Percentiles rank a stretch among this genome's conserved stretches.
phyloP scores from a whole-genome alignment of 2,329 filamentous ascomycete species.

The Sarocladium kiliense region DNA sequence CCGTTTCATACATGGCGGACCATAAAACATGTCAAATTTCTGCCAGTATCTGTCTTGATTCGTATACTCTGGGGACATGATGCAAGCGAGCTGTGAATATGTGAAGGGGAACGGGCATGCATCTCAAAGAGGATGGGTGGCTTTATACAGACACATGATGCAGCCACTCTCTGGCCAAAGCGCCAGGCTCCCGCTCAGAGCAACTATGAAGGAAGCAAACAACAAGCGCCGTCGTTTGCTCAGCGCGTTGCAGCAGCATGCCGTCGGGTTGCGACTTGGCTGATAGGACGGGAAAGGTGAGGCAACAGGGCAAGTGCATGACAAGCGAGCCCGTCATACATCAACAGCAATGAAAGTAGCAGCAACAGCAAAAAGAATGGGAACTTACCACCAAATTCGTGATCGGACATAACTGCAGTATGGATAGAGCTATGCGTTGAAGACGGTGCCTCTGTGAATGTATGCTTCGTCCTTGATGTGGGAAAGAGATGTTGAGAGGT shows the following conservation, averaged over 20 bases:
- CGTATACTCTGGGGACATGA: neutral
- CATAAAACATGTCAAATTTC: slow-evolving; percentile 16
- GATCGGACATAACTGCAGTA: slow-evolving; percentile 52
- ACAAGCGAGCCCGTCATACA: too few species aligned
- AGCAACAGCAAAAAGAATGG: neutral
- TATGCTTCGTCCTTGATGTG: too few species aligned
- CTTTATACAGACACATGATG: neutral
- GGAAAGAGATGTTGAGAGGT: too few species aligned
- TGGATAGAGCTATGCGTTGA: neutral
- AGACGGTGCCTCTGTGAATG: too few species aligned
- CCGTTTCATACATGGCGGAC: slow-evolving; percentile 13
- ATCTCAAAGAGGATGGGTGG: neutral
- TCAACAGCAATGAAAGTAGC: too few species aligned
- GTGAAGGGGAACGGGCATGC: neutral
- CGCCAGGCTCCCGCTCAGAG: neutral
- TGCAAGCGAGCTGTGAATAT: neutral
- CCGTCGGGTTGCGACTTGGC: too few species aligned
- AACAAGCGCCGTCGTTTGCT: too few species aligned
- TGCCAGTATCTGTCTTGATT: slow-evolving; percentile 19
- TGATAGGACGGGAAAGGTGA: too few species aligned
- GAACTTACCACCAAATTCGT: slow-evolving; percentile 58
- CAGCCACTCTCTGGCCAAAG: neutral
- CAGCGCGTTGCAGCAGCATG: too few species aligned
- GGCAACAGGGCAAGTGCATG: too few species aligned
- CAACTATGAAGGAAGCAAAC: too few species aligned